A percentile compares a stretch with the other conserved stretches of the same genome.
These are phyloP conservation scores for Apiospora marii DNA, from an alignment of 2,329 filamentous ascomycete genomes.

Conservation along the genomic window DNA sequence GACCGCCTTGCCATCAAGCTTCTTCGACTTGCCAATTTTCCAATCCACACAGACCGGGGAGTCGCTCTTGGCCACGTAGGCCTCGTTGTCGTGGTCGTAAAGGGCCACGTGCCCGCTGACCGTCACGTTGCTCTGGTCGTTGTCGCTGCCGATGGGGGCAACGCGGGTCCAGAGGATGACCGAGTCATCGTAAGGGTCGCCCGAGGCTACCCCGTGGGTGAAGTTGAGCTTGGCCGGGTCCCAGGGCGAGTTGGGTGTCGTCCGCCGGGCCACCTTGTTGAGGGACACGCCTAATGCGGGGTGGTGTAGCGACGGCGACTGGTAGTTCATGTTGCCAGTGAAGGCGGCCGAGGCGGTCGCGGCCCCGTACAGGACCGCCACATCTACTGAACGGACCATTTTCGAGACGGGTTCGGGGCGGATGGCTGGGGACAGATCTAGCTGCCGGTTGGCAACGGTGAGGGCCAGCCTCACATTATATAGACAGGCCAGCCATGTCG, in stretches of 20 bases:
- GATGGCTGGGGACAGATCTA: neutral
- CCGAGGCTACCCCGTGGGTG: constrained; percentile 64
- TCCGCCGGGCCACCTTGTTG: constrained; percentile 64
- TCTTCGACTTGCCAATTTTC: constrained; percentile 61
- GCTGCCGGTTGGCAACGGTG: neutral
- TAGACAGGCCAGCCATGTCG: neutral
- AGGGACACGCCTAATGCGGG: constrained; percentile 65
- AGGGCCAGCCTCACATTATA: neutral
- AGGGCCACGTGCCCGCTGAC: constrained; percentile 49
- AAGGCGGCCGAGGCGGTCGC: constrained; percentile 37
- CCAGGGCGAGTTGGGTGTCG: constrained; percentile 52
- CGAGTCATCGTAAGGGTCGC: constrained; percentile 58
- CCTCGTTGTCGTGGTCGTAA: constrained; percentile 53
- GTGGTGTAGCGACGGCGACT: constrained; percentile 66
- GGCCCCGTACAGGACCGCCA: constrained; percentile 27
- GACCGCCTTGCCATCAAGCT: constrained; percentile 49
- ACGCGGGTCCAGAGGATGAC: constrained; percentile 60
- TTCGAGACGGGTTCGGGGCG: constrained; percentile 9
- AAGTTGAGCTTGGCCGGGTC: constrained; percentile 60
- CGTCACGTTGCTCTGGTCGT: constrained; percentile 53
- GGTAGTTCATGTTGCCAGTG: constrained; percentile 63
- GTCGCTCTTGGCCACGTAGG: constrained; percentile 57
- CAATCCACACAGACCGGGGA: constrained; percentile 73
- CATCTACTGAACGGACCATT: constrained; percentile 32
- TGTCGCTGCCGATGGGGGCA: constrained; percentile 49